phyloP scores from a whole-genome alignment of 2,329 filamentous ascomycete species.

The Claviceps sp. region DNA sequence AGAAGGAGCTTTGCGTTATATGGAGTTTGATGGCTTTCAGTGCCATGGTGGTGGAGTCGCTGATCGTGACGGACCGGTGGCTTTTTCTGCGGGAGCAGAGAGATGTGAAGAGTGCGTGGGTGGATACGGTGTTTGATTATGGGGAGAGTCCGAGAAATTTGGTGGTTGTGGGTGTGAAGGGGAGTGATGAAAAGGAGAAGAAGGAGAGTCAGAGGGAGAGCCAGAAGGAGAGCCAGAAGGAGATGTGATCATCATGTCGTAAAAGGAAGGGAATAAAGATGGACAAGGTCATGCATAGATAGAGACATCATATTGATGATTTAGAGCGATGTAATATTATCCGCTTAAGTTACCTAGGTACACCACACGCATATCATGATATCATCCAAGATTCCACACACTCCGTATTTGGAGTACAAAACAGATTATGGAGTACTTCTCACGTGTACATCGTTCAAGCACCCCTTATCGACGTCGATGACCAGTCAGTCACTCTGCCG shows the following conservation, averaged over 20 bases:
- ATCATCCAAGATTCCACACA: no score
- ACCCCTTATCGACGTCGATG: no score
- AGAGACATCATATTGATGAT: no score
- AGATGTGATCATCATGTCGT: background rate
- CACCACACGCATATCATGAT: no score
- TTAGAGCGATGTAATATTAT: no score
- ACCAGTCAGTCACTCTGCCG: no score
- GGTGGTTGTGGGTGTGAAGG: slow-evolving; percentile 85
- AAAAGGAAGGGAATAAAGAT: no score
- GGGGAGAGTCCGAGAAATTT: slow-evolving; percentile 74
- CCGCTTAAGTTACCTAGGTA: no score
- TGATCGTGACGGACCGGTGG: slow-evolving; percentile 87
- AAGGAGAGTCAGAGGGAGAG: background rate
- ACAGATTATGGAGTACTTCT: no score
- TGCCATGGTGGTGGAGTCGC: slow-evolving; percentile 73
- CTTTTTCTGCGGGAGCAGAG: slow-evolving; percentile 72
- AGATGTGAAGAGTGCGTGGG: slow-evolving; percentile 66
- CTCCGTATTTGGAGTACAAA: no score
- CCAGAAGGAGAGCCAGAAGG: background rate
- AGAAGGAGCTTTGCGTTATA: slow-evolving; percentile 71
- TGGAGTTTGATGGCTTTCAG: slow-evolving; percentile 97
- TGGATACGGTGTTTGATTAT: slow-evolving; percentile 89
- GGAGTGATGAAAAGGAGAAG: slow-evolving; percentile 17
- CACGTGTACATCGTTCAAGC: no score
- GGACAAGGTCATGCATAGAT: no score